Evolutionary conservation across 164 flowering plant genomes (phyloP).

Genomic region (Saururus chinensis): DNA sequence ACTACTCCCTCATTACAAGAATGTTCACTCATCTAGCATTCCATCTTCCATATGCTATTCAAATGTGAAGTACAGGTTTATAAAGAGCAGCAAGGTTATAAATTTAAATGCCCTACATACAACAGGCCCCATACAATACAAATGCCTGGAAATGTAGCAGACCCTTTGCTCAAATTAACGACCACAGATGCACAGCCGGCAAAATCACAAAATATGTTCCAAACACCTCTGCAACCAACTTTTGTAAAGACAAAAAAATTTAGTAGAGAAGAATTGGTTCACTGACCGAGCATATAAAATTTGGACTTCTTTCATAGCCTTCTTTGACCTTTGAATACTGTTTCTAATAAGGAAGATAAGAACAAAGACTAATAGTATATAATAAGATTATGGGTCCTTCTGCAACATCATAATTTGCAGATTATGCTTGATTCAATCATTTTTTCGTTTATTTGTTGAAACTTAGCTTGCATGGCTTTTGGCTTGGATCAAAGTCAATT

Average conservation of each 20-base stretch:
- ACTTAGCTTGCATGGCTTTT: not conserved
- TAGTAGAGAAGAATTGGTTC: not conserved
- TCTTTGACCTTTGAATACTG: not conserved
- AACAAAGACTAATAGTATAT: not conserved
- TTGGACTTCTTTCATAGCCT: not conserved
- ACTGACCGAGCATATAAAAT: not conserved
- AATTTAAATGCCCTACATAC: no score
- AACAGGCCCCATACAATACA: slow-evolving; percentile 44
- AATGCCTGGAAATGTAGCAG: slow-evolving; percentile 39
- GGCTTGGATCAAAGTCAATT: not conserved
- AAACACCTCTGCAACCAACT: slow-evolving; percentile 39
- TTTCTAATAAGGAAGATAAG: not conserved
- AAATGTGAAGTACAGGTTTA: no score
- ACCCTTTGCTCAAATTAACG: slow-evolving; percentile 26
- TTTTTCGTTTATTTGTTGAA: not conserved
- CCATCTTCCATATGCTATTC: no score
- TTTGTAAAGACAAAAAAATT: not conserved
- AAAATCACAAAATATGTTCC: slow-evolving; percentile 47
- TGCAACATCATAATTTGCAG: not conserved
- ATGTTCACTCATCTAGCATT: no score
- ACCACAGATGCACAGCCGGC: slow-evolving; percentile 45
- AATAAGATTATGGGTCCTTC: not conserved
- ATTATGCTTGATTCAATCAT: not conserved
- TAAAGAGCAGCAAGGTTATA: no score
- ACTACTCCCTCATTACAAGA: no score